Evolutionary conservation across 176 grass and related monocot species (phyloP).

Genomic region (Musa acuminata): DNA sequence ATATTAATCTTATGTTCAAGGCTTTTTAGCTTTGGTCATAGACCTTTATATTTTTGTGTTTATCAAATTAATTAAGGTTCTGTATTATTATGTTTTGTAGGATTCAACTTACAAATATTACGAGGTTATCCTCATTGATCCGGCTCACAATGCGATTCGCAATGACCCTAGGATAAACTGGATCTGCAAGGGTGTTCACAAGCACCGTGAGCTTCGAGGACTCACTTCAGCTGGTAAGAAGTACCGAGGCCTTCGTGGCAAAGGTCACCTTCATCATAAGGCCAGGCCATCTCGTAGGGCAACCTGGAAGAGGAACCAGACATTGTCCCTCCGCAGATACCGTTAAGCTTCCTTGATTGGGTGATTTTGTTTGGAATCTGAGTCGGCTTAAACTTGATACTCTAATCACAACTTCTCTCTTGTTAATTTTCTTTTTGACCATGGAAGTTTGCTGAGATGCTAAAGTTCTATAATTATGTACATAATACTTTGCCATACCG

Average conservation of each 20-base stretch:
- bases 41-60: background rate
- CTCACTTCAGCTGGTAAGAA: conserved; percentile 14
- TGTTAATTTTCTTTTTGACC: too few species aligned
- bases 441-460: too few species aligned
- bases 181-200: conserved; percentile 15
- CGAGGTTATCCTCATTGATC: conserved; percentile 3
- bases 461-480: too few species aligned
- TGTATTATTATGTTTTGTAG: background rate
- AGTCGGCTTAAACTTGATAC: background rate
- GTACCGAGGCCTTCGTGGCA: background rate
- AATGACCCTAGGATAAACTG: conserved; percentile 8
- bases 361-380: background rate
- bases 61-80: background rate
- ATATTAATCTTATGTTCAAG: background rate
- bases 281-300: conserved; percentile 7
- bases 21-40: background rate
- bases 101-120: conserved; percentile 7
- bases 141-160: conserved; percentile 2
- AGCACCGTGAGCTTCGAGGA: conserved; percentile 7
- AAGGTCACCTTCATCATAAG: background rate
- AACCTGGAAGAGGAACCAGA: conserved; percentile 13
- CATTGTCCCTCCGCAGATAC: conserved; percentile 3
- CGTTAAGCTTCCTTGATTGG: background rate
- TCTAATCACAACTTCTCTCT: too few species aligned
- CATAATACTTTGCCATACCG: too few species aligned